A percentile compares a stretch with the other conserved stretches of the same genome.
Conservation (phyloP, 768 basidiomycete genomes). For the Neoboletus brunneissimus region DNA sequence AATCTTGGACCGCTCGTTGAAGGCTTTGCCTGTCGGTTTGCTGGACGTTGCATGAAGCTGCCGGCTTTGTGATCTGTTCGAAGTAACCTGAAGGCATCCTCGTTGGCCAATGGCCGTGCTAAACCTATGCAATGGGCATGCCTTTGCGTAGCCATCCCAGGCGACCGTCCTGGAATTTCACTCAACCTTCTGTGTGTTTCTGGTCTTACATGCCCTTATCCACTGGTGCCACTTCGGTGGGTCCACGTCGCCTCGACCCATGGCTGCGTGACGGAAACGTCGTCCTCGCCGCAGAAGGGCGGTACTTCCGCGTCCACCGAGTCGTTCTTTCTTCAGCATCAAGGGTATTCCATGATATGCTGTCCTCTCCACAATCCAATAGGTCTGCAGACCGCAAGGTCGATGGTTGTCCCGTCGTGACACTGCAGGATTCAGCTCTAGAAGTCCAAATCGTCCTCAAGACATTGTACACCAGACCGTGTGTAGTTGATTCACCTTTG, state of each 20-base stretch:
- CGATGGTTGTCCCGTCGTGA: conserved; percentile 26
- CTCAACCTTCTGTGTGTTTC: conserved; percentile 6
- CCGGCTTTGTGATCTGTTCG: conserved; percentile 13
- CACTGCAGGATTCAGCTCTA: conserved; percentile 16
- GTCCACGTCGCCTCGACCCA: conserved; percentile 22
- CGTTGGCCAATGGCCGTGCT: conserved; percentile 26
- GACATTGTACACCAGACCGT: conserved; percentile 23
- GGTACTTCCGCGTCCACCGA: conserved; percentile 21
- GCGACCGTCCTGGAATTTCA: conserved; percentile 15
- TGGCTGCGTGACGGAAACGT: conserved; percentile 26
- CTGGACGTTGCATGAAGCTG: conserved; percentile 9
- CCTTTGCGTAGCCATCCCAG: conserved; percentile 11
- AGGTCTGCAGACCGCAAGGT: conserved; percentile 13
- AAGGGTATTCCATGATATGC: conserved; percentile 19
- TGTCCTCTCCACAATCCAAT: conserved; percentile 9
- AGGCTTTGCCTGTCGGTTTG: neutral
- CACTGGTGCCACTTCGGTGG: conserved; percentile 10
- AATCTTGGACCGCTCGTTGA: neutral
- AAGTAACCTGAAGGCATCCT: conserved; percentile 27
- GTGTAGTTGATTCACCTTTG: conserved; percentile 8
- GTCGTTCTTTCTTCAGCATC: conserved; percentile 24
- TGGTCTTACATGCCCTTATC: conserved; percentile 23
- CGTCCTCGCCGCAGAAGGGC: conserved; percentile 22
- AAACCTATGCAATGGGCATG: conserved; percentile 25
- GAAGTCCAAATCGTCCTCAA: conserved; percentile 28